These are phyloP conservation scores for Myxozyma neotropica DNA, from an alignment of 805 yeast species.

Conservation along the genomic window DNA sequence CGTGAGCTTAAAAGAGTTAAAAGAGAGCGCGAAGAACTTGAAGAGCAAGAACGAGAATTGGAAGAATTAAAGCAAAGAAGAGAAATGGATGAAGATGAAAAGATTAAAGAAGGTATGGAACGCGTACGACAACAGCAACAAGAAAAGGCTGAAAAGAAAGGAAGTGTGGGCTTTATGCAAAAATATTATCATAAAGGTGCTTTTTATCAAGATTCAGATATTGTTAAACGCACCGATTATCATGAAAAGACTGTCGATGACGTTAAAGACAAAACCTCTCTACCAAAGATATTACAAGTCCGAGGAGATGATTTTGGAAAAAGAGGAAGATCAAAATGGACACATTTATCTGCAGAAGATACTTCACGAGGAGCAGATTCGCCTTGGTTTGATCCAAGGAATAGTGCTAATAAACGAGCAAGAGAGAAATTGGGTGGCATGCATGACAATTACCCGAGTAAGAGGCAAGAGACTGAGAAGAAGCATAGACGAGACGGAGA, in stretches of 20 bases:
- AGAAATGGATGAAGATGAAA: constrained; percentile 39
- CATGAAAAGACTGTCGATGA: constrained; percentile 40
- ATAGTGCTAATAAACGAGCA: constrained; percentile 14
- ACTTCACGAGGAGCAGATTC: constrained; percentile 34
- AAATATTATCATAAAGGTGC: constrained; percentile 43
- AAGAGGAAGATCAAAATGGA: constrained; percentile 40
- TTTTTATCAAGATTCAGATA: constrained; percentile 40
- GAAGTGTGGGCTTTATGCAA: constrained; percentile 36
- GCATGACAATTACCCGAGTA: constrained; percentile 16
- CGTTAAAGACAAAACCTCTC: constrained; percentile 37
- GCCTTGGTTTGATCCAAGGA: constrained; percentile 25
- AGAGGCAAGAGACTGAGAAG: neutral
- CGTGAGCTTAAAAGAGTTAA: constrained; percentile 47
- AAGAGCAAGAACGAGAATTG: constrained; percentile 42
- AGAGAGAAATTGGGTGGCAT: constrained; percentile 22
- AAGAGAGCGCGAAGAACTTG: constrained; percentile 46
- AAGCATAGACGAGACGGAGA: neutral
- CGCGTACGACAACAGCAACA: constrained; percentile 28
- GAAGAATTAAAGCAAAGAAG: constrained; percentile 43
- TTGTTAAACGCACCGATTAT: constrained; percentile 42
- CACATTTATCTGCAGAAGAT: constrained; percentile 41
- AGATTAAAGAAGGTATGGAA: constrained; percentile 28
- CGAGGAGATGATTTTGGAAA: constrained; percentile 39
- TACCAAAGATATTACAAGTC: constrained; percentile 41
- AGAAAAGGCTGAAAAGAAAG: constrained; percentile 18